Conservation (phyloP, 164 flowering plant species). For the Pachysandra terminalis region DNA sequence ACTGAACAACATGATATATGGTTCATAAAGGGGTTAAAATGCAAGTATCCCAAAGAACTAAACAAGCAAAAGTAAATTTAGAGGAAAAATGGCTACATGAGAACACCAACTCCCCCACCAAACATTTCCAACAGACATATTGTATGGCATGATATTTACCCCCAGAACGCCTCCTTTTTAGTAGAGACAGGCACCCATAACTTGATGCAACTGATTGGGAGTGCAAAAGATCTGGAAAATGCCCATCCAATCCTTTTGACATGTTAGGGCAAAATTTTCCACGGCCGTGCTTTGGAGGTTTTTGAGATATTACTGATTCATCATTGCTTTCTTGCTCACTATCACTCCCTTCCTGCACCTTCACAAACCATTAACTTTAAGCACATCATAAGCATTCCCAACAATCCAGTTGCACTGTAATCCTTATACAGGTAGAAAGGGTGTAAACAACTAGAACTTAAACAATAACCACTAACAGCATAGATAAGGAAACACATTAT, state of each 20-base stretch:
- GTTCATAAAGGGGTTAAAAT: background rate
- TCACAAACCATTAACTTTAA: constrained; percentile 12
- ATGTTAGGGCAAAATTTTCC: constrained; percentile 35
- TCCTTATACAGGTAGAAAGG: background rate
- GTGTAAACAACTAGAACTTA: background rate
- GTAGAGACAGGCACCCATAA: constrained; percentile 61
- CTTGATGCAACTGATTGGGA: constrained; percentile 39
- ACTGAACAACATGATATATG: too few species aligned
- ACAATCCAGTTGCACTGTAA: background rate
- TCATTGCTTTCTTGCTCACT: constrained; percentile 80
- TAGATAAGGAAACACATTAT: background rate
- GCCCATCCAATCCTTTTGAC: constrained; percentile 38
- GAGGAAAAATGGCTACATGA: background rate
- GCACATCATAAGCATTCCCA: background rate
- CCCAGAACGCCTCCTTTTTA: constrained; percentile 62
- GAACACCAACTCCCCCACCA: too few species aligned
- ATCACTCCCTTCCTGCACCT: constrained; percentile 69
- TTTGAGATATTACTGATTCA: constrained; percentile 42
- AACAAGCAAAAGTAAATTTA: background rate
- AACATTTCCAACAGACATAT: background rate
- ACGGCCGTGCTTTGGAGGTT: constrained; percentile 58
- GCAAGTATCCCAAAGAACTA: background rate
- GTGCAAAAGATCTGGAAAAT: constrained; percentile 34
- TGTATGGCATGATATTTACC: constrained; percentile 38
- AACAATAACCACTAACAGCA: background rate